Base-by-base conservation (phyloP, 371 early-diverging fungal species). In the Rhizomucor miehei region DNA sequence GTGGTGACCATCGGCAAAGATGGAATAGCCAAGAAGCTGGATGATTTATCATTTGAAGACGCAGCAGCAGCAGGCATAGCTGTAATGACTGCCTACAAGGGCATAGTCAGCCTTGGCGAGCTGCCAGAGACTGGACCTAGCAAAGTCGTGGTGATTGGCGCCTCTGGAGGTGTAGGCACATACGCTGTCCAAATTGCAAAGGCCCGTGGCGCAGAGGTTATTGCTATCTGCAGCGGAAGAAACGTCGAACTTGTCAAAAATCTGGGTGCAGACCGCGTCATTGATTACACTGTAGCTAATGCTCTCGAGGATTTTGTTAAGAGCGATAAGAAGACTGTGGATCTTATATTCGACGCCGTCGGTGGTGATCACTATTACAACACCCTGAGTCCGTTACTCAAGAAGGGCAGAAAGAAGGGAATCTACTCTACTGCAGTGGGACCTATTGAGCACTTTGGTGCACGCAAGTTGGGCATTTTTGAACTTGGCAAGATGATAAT, bases 161-260 rank as follows among this genome's bases (percentile, higher is more conserved):
- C 81, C 6, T 73, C 79, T 16, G 84, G 85, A 6, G 84, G 84
- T 41, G 75, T 81, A 41, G 89, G 88, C 2, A 64, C 71, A 1
- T 82, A 72, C 45, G 85, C 72, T 6, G 75, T 88, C 11, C 90
- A 89, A 56, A 14, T 86, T 4, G 89, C 83, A 19, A 86, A 85
- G 47, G 59, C 67, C 1, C 69, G 65, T 19, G 69, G 74, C 5
- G 84, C 85, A 1, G 45, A 72, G 16, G 87, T 87, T 0, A 75
- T 80, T 1, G 89, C 73, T n/a, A 79, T 87, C n/a, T 85, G 87
- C 45, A 82, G 82, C 25, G 63, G 60, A 0, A 68, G 56, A 34
- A 83, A 84, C 44, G 62, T 65, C 13, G 74, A 75, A 24, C 61
- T 79, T 20, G 82, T 84, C 14, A 62, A 64, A 40, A 44, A 54